Evolutionary conservation across 2,329 filamentous ascomycete species (phyloP).

Genomic region (Phialophora expanda): DNA sequence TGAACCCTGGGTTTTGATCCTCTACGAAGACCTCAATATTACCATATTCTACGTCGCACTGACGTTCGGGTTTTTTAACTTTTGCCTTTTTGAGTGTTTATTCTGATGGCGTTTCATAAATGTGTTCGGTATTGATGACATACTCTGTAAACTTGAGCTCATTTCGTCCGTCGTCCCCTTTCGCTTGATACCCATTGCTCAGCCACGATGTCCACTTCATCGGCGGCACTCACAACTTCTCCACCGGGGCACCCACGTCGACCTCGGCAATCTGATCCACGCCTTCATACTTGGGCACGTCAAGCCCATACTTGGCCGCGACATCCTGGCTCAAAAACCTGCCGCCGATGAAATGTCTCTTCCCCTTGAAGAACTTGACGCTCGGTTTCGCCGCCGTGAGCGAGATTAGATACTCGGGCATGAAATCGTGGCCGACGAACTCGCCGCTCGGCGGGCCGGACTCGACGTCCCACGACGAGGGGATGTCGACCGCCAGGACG

Average conservation of each 20-base stretch:
- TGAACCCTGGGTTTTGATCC: neutral
- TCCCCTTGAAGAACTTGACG: constrained; percentile 77
- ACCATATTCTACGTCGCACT: neutral
- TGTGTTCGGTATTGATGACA: neutral
- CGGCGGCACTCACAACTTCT: constrained; percentile 34
- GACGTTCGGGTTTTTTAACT: neutral
- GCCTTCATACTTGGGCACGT: constrained; percentile 81
- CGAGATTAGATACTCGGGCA: constrained; percentile 80
- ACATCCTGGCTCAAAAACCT: constrained; percentile 80
- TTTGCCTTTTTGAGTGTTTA: neutral
- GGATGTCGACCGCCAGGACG: constrained; percentile 88
- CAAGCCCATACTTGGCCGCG: constrained; percentile 83
- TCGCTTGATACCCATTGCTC: neutral
- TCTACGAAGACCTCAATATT: neutral
- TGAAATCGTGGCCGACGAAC: constrained; percentile 73
- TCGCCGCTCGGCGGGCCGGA: constrained; percentile 78
- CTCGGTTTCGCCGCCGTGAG: constrained; percentile 93
- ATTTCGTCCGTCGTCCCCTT: neutral
- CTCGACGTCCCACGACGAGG: constrained; percentile 94
- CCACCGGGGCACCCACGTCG: constrained; percentile 36
- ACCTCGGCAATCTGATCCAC: constrained; percentile 85
- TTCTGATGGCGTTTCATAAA: neutral
- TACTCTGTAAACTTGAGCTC: neutral
- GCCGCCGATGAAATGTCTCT: constrained; percentile 86
- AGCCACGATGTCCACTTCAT: too few species aligned